These are phyloP conservation scores for Solanum commersonii DNA, from an alignment of 257 asterid genomes.

Conservation along the genomic window DNA sequence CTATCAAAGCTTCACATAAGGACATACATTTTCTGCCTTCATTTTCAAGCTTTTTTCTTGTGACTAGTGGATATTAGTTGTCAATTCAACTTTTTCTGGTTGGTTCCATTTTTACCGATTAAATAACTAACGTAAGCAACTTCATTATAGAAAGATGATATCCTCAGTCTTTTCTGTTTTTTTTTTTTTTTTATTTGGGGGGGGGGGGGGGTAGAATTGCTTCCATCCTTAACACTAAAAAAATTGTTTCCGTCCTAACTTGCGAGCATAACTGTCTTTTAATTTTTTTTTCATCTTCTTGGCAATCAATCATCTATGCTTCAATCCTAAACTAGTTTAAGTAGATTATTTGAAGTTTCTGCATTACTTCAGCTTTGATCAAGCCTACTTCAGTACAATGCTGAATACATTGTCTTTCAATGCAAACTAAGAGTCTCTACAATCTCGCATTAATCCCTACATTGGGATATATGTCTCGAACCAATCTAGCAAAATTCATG, in stretches of 20 bases:
- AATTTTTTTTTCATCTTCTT: not conserved
- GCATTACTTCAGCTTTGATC: not conserved
- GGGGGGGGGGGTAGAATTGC: not conserved
- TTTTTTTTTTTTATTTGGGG: not conserved
- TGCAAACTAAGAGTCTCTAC: not conserved
- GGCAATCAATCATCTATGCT: not conserved
- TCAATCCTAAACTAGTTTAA: not conserved
- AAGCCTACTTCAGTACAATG: not conserved
- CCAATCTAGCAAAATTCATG: not conserved
- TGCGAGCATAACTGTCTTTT: not conserved
- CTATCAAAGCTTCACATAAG: not conserved
- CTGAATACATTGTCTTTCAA: not conserved
- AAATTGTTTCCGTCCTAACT: not conserved
- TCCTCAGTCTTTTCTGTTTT: not conserved
- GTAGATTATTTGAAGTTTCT: not conserved
- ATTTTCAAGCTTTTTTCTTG: not conserved
- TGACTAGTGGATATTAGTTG: not conserved
- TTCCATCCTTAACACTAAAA: not conserved
- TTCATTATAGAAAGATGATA: not conserved
- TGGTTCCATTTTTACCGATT: not conserved
- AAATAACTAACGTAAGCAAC: not conserved
- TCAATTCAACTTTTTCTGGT: not conserved
- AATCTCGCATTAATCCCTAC: not conserved
- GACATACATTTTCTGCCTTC: not conserved
- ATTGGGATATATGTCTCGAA: not conserved